phyloP scores from a whole-genome alignment of 176 grass and related monocot genomes.

The Pontederia paniculata region DNA sequence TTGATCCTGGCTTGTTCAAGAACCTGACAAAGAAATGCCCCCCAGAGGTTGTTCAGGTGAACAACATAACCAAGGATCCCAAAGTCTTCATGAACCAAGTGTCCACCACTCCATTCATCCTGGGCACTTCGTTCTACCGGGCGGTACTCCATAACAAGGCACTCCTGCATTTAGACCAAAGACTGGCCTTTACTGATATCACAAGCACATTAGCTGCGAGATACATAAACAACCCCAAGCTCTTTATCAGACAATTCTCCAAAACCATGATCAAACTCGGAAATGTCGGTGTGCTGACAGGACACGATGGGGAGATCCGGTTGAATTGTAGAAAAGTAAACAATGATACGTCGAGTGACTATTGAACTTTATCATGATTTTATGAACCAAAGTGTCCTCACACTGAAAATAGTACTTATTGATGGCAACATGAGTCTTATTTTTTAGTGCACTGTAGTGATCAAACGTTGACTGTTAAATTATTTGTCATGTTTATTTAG shows the following conservation, averaged over 20 bases:
- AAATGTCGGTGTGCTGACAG: constrained; percentile 1
- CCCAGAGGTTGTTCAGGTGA: constrained; percentile 1
- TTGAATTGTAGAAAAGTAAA: constrained; percentile 11
- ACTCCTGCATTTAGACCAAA: constrained; percentile 13
- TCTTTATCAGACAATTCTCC: constrained; percentile 1
- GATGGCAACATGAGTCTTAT: not conserved
- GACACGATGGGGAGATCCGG: constrained; percentile 15
- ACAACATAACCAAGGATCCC: constrained; percentile 11
- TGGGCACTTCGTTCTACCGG: constrained; percentile 8
- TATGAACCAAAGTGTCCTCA: not conserved
- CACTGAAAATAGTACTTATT: not conserved
- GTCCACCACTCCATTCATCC: not conserved
- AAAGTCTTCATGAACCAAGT: constrained; percentile 15
- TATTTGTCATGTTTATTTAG: too few relatives aligned
- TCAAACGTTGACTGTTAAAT: too few relatives aligned
- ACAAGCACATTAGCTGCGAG: not conserved
- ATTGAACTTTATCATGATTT: not conserved
- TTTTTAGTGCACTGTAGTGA: not conserved
- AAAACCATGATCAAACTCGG: constrained; percentile 23
- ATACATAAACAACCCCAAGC: constrained; percentile 4
- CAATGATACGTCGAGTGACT: not conserved
- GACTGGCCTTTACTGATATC: constrained; percentile 11
- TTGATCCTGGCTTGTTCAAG: constrained; percentile 19
- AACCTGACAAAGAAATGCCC: constrained; percentile 10
- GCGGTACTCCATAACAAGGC: not conserved